Evolutionary conservation across 306 rosid species (phyloP).

Genomic region (Quercus bicolor): DNA sequence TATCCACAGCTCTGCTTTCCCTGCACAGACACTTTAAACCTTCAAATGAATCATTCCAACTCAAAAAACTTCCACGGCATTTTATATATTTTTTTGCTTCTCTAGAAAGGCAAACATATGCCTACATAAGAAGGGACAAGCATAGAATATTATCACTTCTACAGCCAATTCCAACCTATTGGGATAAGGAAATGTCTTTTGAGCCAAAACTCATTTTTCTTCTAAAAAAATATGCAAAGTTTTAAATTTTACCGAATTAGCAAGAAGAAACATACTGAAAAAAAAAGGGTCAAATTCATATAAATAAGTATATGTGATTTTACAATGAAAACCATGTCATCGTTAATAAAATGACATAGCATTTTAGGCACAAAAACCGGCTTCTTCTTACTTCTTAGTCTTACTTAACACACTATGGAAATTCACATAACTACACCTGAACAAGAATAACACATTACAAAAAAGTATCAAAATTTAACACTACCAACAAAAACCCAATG

Average conservation of each 20-base stretch:
- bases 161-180: neutral
- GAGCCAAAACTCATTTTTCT: neutral
- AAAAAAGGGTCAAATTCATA: neutral
- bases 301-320: neutral
- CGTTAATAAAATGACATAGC: neutral
- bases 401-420: neutral
- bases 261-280: neutral
- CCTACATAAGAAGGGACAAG: neutral
- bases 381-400: neutral
- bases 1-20: conserved; percentile 85
- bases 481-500: neutral
- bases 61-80: neutral
- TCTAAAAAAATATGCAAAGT: neutral
- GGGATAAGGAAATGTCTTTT: no score
- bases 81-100: neutral
- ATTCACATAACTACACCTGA: neutral
- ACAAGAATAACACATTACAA: neutral
- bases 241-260: neutral
- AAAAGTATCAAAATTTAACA: neutral
- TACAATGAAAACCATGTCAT: neutral
- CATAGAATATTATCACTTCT: neutral
- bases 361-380: neutral
- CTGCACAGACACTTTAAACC: conserved; percentile 37
- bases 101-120: neutral
- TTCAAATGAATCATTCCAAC: conserved; percentile 6